Evolutionary conservation across 2,329 filamentous ascomycete species (phyloP).

Genomic region (Podosphaera aphanis): DNA sequence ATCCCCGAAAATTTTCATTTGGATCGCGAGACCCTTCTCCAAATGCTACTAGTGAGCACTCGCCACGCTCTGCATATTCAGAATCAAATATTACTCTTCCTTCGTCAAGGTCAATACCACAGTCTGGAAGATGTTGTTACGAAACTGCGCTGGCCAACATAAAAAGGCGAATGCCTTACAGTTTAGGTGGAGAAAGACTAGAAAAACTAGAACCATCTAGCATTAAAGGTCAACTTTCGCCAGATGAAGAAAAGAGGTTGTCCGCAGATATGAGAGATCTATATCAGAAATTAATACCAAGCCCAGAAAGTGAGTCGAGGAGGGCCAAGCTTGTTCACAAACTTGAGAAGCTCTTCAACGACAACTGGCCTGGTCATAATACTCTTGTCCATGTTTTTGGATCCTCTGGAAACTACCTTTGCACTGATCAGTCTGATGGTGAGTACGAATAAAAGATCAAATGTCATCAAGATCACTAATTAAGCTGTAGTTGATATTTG

Average conservation of each 20-base stretch:
- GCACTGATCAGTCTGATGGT: slow-evolving; percentile 92
- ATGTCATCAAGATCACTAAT: slow-evolving; percentile 2
- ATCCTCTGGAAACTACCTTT: slow-evolving; percentile 88
- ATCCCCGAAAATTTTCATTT: slow-evolving; percentile 59
- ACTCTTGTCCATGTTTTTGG: slow-evolving; percentile 89
- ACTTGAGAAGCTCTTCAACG: slow-evolving; percentile 66
- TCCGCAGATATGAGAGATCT: slow-evolving; percentile 65
- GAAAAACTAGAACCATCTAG: slow-evolving; percentile 48
- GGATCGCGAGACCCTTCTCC: slow-evolving; percentile 65
- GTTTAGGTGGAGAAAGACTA: slow-evolving; percentile 56
- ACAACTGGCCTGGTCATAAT: slow-evolving; percentile 74
- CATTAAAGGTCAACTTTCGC: slow-evolving; percentile 44
- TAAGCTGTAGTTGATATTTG: slow-evolving; percentile 63
- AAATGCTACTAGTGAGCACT: slow-evolving; percentile 51
- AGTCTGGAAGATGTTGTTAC: slow-evolving; percentile 50
- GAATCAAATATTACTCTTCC: slow-evolving; percentile 59
- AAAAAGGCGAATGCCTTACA: slow-evolving; percentile 77
- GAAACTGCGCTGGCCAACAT: slow-evolving; percentile 69
- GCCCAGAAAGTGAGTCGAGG: slow-evolving; percentile 51
- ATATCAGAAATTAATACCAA: slow-evolving; percentile 68
- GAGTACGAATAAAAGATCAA: slow-evolving; percentile 16
- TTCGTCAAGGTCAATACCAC: slow-evolving; percentile 39
- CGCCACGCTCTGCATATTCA: slow-evolving; percentile 72
- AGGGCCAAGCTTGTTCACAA: slow-evolving; percentile 61
- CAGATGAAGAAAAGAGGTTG: slow-evolving; percentile 51